These are phyloP conservation scores for Rhytidiadelphus loreus DNA, from an alignment of 225 moss, liverwort and hornwort genomes.

Conservation along the genomic window DNA sequence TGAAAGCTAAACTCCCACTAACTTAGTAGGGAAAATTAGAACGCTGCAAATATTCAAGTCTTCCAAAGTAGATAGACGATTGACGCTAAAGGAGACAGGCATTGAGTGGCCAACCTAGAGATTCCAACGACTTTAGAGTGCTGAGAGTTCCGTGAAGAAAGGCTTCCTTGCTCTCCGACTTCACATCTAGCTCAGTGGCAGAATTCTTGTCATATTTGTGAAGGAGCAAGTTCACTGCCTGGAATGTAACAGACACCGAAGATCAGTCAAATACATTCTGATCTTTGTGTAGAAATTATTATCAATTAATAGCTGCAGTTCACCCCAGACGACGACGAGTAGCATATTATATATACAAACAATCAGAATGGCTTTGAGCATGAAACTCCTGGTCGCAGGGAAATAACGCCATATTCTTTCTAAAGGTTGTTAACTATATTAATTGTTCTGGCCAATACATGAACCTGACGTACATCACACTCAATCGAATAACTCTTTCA, in stretches of 20 bases:
- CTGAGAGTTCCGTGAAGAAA: conserved; percentile 44
- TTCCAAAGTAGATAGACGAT: background rate
- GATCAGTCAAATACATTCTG: background rate
- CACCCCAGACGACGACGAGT: background rate
- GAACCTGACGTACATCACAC: conserved; percentile 1
- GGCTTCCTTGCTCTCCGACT: conserved; percentile 32
- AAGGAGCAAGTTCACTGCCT: conserved; percentile 60
- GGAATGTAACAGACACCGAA: conserved; percentile 3
- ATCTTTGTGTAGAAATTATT: background rate
- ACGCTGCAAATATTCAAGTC: background rate
- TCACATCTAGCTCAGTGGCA: conserved; percentile 3
- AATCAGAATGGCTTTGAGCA: background rate
- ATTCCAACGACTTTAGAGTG: conserved; percentile 18
- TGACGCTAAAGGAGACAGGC: background rate
- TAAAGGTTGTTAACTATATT: background rate
- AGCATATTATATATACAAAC: background rate
- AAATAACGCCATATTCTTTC: background rate
- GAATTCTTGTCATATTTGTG: conserved; percentile 26
- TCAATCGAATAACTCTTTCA: conserved; percentile 4
- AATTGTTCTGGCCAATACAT: background rate
- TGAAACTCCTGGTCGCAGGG: background rate
- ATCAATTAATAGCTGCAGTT: background rate
- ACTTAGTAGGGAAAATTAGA: background rate
- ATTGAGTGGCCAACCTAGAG: conserved; percentile 28
- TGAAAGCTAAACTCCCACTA: background rate